phyloP scores from a whole-genome alignment of 768 basidiomycete genomes.

The Baorangia bicolor region DNA sequence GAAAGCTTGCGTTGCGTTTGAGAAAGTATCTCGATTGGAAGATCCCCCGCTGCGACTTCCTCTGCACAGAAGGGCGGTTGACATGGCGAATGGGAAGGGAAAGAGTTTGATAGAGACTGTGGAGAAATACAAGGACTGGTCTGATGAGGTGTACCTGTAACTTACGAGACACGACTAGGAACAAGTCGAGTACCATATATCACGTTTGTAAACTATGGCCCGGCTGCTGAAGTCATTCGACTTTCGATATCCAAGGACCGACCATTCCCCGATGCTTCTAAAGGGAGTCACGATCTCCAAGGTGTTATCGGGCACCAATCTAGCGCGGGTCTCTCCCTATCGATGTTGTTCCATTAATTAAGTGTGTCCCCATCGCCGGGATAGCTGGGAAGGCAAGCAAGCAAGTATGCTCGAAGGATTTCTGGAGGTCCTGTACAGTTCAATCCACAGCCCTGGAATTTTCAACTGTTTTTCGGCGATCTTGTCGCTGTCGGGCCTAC shows the following conservation, averaged over 20 bases:
- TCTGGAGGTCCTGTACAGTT: slow-evolving; percentile 51
- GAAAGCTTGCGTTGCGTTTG: slow-evolving; percentile 23
- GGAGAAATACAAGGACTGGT: slow-evolving; percentile 25
- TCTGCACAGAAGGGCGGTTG: slow-evolving; percentile 11
- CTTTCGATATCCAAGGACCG: background rate
- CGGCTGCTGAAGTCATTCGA: background rate
- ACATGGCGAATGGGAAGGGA: slow-evolving; percentile 8
- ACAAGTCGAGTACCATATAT: too few relatives aligned
- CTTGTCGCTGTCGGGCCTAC: background rate
- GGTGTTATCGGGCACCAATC: background rate
- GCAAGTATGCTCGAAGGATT: background rate
- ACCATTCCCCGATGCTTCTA: background rate
- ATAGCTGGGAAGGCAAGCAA: background rate
- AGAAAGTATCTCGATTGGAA: slow-evolving; percentile 17
- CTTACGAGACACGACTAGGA: too few relatives aligned
- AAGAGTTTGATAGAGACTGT: slow-evolving; percentile 8
- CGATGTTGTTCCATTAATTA: background rate
- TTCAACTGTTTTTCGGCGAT: background rate
- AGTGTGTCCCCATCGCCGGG: background rate
- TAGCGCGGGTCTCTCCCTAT: background rate
- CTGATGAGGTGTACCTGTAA: slow-evolving; percentile 22
- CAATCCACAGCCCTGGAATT: slow-evolving; percentile 48
- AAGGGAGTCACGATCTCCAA: background rate
- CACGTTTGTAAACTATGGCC: too few relatives aligned
- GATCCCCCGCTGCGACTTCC: slow-evolving; percentile 24